phyloP scores from a whole-genome alignment of 257 asterid genomes.

The Solanum verrucosum region DNA sequence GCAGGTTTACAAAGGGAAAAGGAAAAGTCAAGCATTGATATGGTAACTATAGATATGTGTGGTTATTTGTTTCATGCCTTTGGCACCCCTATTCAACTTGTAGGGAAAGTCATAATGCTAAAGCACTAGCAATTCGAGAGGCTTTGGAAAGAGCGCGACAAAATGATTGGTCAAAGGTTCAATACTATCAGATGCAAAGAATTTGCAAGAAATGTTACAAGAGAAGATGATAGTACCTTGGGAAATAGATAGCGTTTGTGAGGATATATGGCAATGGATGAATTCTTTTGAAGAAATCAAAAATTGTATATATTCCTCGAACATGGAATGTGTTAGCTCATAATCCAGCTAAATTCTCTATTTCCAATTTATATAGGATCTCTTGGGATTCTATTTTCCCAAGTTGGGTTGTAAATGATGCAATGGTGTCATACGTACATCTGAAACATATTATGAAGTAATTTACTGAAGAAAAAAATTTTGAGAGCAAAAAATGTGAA shows the following conservation, averaged over 20 bases:
- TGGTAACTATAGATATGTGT: background rate
- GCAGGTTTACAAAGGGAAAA: background rate
- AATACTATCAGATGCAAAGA: background rate
- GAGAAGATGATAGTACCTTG: background rate
- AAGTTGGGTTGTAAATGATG: background rate
- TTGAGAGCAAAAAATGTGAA: background rate
- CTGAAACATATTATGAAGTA: background rate
- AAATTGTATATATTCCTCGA: background rate
- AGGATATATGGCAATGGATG: background rate
- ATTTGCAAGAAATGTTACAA: background rate
- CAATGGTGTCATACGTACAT: background rate
- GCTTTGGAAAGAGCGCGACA: background rate
- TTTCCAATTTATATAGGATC: background rate
- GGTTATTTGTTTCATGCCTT: background rate
- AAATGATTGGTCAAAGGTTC: background rate
- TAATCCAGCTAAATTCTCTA: background rate
- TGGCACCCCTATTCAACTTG: background rate
- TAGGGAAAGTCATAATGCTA: background rate
- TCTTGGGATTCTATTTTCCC: background rate
- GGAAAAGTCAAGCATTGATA: background rate
- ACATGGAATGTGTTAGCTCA: background rate
- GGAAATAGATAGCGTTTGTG: background rate
- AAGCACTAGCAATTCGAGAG: background rate
- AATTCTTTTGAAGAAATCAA: background rate
- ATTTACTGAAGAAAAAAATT: background rate